Conservation (phyloP, 305 asterid species). For the Coffea humblotiana region DNA sequence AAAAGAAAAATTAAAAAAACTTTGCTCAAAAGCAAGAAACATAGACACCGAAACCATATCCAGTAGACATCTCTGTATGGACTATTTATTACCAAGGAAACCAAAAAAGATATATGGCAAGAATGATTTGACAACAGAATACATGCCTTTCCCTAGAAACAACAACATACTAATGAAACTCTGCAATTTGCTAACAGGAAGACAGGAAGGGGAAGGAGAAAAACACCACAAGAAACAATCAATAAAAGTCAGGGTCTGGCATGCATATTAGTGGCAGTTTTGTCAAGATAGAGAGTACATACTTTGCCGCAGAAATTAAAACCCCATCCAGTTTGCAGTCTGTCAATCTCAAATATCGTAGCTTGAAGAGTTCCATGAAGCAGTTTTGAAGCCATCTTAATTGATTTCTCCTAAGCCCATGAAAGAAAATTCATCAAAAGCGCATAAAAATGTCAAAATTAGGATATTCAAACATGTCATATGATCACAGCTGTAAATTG, state of each 20-base stretch:
- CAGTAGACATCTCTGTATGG: not conserved
- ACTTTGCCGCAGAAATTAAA: constrained; percentile 38
- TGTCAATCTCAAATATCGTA: constrained; percentile 58
- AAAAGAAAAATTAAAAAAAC: no score
- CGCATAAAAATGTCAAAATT: not conserved
- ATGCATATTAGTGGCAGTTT: no score
- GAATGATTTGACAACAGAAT: not conserved
- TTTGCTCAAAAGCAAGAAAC: no score
- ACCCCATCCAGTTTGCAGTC: constrained; percentile 44
- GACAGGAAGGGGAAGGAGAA: not conserved
- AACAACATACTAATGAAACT: no score
- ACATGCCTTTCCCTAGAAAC: not conserved
- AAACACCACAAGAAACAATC: not conserved
- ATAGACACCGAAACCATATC: not conserved
- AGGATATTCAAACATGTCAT: not conserved
- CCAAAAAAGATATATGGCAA: not conserved
- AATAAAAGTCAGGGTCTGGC: no score
- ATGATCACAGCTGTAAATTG: not conserved
- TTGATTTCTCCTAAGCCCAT: not conserved
- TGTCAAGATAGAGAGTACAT: not conserved
- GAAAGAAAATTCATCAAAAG: not conserved
- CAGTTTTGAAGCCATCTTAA: constrained; percentile 52
- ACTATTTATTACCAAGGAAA: not conserved
- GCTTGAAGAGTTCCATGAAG: constrained; percentile 81
- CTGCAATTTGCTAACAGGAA: no score